phyloP scores from a whole-genome alignment of 352 stramenopile species.

The Sclerospora graminicola region DNA sequence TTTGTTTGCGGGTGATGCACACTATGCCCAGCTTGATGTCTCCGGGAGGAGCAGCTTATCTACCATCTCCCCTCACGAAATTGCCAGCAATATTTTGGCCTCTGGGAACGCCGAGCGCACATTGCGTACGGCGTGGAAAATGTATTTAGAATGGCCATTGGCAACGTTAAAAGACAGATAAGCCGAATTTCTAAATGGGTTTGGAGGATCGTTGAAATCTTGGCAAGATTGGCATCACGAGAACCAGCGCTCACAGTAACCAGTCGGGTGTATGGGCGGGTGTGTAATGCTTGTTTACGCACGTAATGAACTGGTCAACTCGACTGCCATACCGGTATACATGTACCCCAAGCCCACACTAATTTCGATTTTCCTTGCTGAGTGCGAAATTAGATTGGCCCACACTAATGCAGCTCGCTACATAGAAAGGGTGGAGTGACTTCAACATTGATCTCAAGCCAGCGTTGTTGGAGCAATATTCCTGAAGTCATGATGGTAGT shows the following conservation, averaged over 20 bases:
- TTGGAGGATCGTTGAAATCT: slow-evolving; percentile 51
- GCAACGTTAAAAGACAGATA: slow-evolving; percentile 87
- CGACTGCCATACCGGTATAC: slow-evolving; percentile 78
- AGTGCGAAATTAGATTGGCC: too few relatives aligned
- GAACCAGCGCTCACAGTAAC: slow-evolving; percentile 78
- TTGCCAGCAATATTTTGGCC: slow-evolving; percentile 88
- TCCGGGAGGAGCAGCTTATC: slow-evolving; percentile 86
- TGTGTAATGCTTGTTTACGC: slow-evolving; percentile 88
- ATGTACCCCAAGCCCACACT: too few relatives aligned
- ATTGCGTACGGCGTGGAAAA: slow-evolving; percentile 66
- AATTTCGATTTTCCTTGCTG: too few relatives aligned
- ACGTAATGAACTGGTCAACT: slow-evolving; percentile 79
- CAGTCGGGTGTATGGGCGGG: slow-evolving; percentile 42
- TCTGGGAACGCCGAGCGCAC: slow-evolving; percentile 45
- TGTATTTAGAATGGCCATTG: slow-evolving; percentile 83
- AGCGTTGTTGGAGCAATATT: too few relatives aligned
- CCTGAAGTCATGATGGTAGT: too few relatives aligned
- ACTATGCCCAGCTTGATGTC: slow-evolving; percentile 91
- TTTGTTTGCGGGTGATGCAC: slow-evolving; percentile 90
- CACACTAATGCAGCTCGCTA: too few relatives aligned
- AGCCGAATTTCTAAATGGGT: slow-evolving; percentile 58
- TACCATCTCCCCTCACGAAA: slow-evolving; percentile 89
- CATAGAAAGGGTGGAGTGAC: too few relatives aligned
- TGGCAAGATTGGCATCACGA: slow-evolving; percentile 52
- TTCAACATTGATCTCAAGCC: too few relatives aligned